Percentiles rank a stretch among this genome's conserved stretches.
These are phyloP conservation scores for Stephania japonica DNA, from an alignment of 164 flowering plant species.

Conservation along the genomic window DNA sequence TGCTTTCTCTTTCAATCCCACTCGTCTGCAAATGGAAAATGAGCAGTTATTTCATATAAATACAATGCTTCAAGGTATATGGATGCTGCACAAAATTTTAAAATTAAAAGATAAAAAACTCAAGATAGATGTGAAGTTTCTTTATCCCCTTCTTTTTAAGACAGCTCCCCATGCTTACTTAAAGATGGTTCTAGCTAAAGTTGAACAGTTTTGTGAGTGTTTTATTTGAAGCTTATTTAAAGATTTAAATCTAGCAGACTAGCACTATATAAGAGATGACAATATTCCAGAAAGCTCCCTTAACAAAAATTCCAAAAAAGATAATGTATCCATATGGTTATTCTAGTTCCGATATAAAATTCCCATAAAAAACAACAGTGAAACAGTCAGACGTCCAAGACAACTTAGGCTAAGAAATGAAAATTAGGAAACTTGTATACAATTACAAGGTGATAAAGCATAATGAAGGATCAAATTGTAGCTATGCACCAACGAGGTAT, in stretches of 20 bases:
- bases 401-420: too few species aligned
- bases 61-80: neutral
- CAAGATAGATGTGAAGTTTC: neutral
- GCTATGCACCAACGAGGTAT: neutral
- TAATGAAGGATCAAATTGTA: neutral
- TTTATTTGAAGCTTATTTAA: neutral
- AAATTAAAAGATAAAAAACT: neutral
- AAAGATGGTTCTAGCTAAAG: neutral
- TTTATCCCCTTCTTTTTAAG: neutral
- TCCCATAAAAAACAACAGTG: too few species aligned
- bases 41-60: neutral
- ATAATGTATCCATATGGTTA: too few species aligned
- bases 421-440: neutral
- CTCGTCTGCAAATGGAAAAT: constrained; percentile 9
- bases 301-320: too few species aligned
- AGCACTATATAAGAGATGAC: neutral
- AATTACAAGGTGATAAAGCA: neutral
- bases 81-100: neutral
- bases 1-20: constrained; percentile 10
- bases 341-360: too few species aligned
- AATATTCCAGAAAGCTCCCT: neutral
- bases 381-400: too few species aligned
- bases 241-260: neutral
- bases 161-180: neutral
- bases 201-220: neutral